Evolutionary conservation across 768 basidiomycete genomes (phyloP).

Genomic region (Strobilomyces echinocephalus): DNA sequence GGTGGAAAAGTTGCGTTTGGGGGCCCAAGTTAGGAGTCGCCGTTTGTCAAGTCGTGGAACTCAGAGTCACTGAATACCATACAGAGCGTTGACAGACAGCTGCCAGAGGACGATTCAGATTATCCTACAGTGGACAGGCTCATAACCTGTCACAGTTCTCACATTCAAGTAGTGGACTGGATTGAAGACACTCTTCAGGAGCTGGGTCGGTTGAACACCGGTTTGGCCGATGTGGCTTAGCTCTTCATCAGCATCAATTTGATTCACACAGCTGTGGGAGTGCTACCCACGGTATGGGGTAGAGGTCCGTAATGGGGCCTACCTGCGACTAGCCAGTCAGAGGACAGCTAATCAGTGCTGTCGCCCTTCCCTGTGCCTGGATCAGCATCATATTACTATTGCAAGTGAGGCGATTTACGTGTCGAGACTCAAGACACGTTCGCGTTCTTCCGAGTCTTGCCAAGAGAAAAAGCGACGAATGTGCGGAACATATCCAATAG

Average conservation of each 20-base stretch:
- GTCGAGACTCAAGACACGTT: not conserved
- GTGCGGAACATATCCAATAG: constrained; percentile 18
- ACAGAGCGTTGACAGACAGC: no score
- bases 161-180: not conserved
- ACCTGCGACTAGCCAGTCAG: no score
- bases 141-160: not conserved
- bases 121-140: no score
- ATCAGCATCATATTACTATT: not conserved
- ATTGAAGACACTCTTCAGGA: not conserved
- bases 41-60: no score
- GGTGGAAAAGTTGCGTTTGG: not conserved
- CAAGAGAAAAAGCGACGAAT: constrained; percentile 16
- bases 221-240: no score
- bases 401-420: constrained; percentile 1
- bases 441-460: not conserved
- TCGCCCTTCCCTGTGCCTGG: constrained; percentile 2
- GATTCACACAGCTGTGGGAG: not conserved
- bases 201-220: no score
- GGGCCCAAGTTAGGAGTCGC: no score
- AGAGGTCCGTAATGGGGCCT: constrained; percentile 1
- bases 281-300: constrained; percentile 10
- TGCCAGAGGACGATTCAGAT: no score
- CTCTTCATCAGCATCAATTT: not conserved
- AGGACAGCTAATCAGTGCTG: not conserved
- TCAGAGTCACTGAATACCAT: no score